Conservation (phyloP, 2,329 filamentous ascomycete species). For the Cladophialophora bantiana region DNA sequence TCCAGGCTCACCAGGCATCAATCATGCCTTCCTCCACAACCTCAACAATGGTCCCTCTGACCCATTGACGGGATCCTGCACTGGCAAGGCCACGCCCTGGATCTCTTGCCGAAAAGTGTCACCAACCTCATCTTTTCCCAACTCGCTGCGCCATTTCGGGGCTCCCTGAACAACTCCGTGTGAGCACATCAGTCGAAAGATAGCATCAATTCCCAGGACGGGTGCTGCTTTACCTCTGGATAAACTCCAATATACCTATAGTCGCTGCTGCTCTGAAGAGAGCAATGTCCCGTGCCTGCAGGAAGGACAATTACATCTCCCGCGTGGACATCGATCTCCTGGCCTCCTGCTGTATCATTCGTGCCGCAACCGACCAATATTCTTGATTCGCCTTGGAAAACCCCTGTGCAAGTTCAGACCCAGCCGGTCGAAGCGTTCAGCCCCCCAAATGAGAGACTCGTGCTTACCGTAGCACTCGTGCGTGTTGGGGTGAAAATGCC, state of each 20-base stretch:
- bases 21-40: slow-evolving; percentile 35
- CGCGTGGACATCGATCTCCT: slow-evolving; percentile 38
- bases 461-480: slow-evolving; percentile 49
- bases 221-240: slow-evolving; percentile 42
- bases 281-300: slow-evolving; percentile 47
- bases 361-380: slow-evolving; percentile 44
- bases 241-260: slow-evolving; percentile 49
- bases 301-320: slow-evolving; percentile 49
- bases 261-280: slow-evolving; percentile 41
- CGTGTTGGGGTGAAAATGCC: slow-evolving; percentile 48
- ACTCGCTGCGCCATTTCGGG: slow-evolving; percentile 40
- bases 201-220: neutral
- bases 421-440: too few relatives aligned
- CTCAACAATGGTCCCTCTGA: slow-evolving; percentile 35
- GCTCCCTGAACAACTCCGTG: slow-evolving; percentile 30
- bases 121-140: slow-evolving; percentile 38
- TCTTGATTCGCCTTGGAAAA: slow-evolving; percentile 30
- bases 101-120: slow-evolving; percentile 30
- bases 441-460: neutral
- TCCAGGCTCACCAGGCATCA: neutral
- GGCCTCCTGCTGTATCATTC: slow-evolving; percentile 34
- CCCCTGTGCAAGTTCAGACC: slow-evolving; percentile 4
- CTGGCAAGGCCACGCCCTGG: slow-evolving; percentile 34
- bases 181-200: neutral
- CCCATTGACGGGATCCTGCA: slow-evolving; percentile 40